Conservation (phyloP, 768 basidiomycete species). For the Fomitopsis serialis region DNA sequence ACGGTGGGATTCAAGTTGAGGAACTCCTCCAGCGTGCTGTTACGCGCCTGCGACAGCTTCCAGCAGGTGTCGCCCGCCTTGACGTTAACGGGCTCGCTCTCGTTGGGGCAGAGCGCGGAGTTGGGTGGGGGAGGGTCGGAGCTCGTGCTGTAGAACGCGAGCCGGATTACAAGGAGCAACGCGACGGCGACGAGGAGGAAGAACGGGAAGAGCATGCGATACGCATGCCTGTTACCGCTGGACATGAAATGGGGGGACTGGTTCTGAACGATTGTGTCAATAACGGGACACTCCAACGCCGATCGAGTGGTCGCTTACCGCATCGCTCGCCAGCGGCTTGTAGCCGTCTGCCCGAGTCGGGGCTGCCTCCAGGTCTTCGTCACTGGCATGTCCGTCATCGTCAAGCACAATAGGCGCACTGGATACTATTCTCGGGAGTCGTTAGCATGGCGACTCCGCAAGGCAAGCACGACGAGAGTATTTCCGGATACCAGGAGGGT, state of each 20-base stretch:
- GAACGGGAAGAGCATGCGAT: conserved; percentile 64
- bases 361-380: conserved; percentile 52
- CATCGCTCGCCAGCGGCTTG: conserved; percentile 44
- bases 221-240: conserved; percentile 26
- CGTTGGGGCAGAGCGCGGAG: conserved; percentile 10
- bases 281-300: background rate
- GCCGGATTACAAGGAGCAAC: conserved; percentile 60
- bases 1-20: conserved; percentile 47
- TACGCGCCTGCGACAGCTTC: conserved; percentile 47
- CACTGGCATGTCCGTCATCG: conserved; percentile 27
- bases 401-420: conserved; percentile 8
- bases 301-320: conserved; percentile 27
- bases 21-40: conserved; percentile 46
- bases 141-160: conserved; percentile 33
- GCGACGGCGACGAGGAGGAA: conserved; percentile 63
- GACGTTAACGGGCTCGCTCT: conserved; percentile 37
- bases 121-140: conserved; percentile 33
- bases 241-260: background rate
- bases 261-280: background rate
- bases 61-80: conserved; percentile 63
- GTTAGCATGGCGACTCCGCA: too few relatives aligned
- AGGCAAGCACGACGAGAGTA: background rate
- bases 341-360: conserved; percentile 53
- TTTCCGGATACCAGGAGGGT: background rate
- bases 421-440: background rate